These are phyloP conservation scores for Penicillium bovifimosum DNA, from an alignment of 495 filamentous ascomycete species.

Conservation along the genomic window DNA sequence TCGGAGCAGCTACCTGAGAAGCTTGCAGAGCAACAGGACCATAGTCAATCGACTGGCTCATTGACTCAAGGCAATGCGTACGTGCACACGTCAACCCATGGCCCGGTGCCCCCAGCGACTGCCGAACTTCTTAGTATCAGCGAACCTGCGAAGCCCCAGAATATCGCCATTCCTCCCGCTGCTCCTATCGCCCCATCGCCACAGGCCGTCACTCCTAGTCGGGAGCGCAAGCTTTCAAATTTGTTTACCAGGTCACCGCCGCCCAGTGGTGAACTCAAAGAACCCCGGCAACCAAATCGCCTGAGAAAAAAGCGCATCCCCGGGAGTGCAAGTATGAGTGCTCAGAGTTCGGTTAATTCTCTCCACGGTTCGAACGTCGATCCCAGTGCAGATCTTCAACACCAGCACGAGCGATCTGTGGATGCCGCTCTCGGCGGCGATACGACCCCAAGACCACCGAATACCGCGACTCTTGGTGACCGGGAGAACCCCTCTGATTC, in stretches of 20 bases:
- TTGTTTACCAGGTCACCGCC: constrained; percentile 65
- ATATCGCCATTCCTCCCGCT: constrained; percentile 29
- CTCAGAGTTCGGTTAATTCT: constrained; percentile 79
- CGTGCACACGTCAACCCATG: constrained; percentile 35
- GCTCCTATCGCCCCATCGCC: constrained; percentile 34
- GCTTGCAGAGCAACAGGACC: background rate
- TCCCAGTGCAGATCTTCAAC: constrained; percentile 15
- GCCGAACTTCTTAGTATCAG: constrained; percentile 19
- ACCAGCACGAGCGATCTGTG: constrained; percentile 11
- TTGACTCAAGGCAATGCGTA: constrained; percentile 18
- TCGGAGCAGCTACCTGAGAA: background rate
- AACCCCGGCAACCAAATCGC: constrained; percentile 68
- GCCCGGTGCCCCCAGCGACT: constrained; percentile 24
- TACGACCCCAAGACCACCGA: constrained; percentile 28
- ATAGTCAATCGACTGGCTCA: background rate
- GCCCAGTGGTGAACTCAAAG: constrained; percentile 49
- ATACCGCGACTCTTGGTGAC: constrained; percentile 21
- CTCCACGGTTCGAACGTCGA: constrained; percentile 45
- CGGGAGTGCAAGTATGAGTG: constrained; percentile 69
- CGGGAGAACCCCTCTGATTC: constrained; percentile 18
- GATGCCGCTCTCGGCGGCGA: constrained; percentile 25
- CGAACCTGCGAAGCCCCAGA: constrained; percentile 35
- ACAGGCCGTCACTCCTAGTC: constrained; percentile 55
- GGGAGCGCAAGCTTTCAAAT: constrained; percentile 61
- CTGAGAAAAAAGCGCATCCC: constrained; percentile 75